Evolutionary conservation across 805 yeast genomes (phyloP).

Genomic region (Isabelozyma heimii): DNA sequence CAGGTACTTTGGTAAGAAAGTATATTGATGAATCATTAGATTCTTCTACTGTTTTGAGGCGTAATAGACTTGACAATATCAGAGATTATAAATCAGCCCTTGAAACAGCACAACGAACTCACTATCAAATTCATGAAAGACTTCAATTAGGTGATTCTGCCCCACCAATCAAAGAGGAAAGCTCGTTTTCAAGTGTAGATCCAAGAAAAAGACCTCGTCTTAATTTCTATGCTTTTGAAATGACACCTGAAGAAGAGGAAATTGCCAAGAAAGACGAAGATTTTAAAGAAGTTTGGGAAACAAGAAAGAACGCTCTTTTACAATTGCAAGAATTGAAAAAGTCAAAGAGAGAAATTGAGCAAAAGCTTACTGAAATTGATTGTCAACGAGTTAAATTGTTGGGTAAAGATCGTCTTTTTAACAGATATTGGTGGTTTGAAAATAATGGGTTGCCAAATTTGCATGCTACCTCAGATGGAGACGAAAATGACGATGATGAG

Average conservation of each 20-base stretch:
- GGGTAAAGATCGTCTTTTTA: constrained; percentile 81
- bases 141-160: constrained; percentile 7
- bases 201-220: constrained; percentile 20
- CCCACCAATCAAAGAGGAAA: constrained; percentile 6
- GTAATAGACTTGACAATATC: constrained; percentile 63
- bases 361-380: constrained; percentile 64
- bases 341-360: constrained; percentile 55
- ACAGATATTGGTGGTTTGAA: constrained; percentile 96
- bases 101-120: constrained; percentile 47
- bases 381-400: constrained; percentile 71
- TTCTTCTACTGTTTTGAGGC: constrained; percentile 55
- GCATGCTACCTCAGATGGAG: constrained; percentile 35
- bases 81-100: constrained; percentile 54
- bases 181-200: constrained; percentile 1
- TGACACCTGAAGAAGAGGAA: constrained; percentile 37
- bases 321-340: constrained; percentile 46
- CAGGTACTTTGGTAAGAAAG: constrained; percentile 56
- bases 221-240: constrained; percentile 33
- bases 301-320: constrained; percentile 39
- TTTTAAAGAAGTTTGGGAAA: constrained; percentile 42
- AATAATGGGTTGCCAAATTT: constrained; percentile 70
- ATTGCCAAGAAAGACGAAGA: constrained; percentile 40
- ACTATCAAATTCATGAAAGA: constrained; percentile 18
- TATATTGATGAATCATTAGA: constrained; percentile 71
- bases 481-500: constrained; percentile 40